Percentiles rank a stretch among this genome's conserved stretches.
phyloP scores from a whole-genome alignment of 129 eudicot genomes.

The Chrysanthemum lavandulifolium region DNA sequence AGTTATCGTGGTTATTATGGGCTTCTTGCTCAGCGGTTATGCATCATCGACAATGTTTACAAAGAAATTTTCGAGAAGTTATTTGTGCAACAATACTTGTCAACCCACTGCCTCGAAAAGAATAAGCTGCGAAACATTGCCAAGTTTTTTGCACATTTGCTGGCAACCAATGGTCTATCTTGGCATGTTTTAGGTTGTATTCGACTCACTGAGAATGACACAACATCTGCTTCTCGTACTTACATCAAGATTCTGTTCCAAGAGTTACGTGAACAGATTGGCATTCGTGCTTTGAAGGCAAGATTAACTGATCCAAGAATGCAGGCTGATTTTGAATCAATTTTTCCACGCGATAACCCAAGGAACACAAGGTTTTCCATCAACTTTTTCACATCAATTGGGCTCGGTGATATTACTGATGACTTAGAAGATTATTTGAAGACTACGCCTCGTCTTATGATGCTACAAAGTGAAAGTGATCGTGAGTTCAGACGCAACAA shows the following conservation, averaged over 20 bases:
- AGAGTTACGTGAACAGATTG: slow-evolving; percentile 94
- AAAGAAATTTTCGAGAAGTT: too few species aligned
- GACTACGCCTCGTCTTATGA: slow-evolving; percentile 91
- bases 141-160: too few species aligned
- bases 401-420: slow-evolving; percentile 94
- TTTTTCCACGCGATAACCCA: slow-evolving; percentile 84
- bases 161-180: too few species aligned
- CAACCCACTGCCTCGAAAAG: too few species aligned
- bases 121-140: too few species aligned
- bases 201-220: too few species aligned
- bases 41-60: too few species aligned
- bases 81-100: too few species aligned
- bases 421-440: slow-evolving; percentile 80
- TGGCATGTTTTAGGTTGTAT: too few species aligned
- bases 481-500: slow-evolving; percentile 42
- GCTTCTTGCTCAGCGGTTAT: too few species aligned
- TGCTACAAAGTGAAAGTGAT: slow-evolving; percentile 67
- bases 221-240: too few species aligned
- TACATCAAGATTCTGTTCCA: slow-evolving; percentile 86
- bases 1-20: too few species aligned
- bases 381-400: slow-evolving; percentile 90
- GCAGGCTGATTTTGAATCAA: slow-evolving; percentile 80
- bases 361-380: slow-evolving; percentile 84
- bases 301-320: slow-evolving; percentile 77
- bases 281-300: slow-evolving; percentile 75